Base-by-base conservation (phyloP, 345 rosid genomes). In the Gossypium longicalyx region DNA sequence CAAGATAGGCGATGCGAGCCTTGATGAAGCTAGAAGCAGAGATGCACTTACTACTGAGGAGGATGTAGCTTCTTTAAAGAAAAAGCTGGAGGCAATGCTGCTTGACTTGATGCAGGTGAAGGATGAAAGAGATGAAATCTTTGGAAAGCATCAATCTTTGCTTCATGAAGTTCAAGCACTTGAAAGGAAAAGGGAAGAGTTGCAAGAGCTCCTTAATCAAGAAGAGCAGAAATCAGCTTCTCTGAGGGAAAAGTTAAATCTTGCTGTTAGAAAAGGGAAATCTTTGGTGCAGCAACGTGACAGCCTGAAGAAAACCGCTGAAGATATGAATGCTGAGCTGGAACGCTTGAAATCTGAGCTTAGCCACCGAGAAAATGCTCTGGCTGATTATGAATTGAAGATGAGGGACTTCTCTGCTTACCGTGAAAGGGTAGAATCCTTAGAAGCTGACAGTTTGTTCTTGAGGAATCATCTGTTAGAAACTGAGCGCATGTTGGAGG, bases 181-280 rank as follows among this genome's bases (percentile, higher is more conserved):
- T 53, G 80, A 85, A 67, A 89, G 77, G 76, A 86, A 86, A 81
- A 85, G 76, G 58, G 69, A 78, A 63, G 93, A 89, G 80, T 79
- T 95, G 86, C 91, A 84, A 76, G 90, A 81, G 76, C 80, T 82
- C 34, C 91, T 90, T 73, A 75, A 72, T 70, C 92, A 86, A 83
- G 99, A 93, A 87, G 94, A 93, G 86, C 98, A 88, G 85, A 95
- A 87, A 83, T 87, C 91, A 62, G 82, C 85, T 73, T 87, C 97
- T 77, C 77, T 77, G 9, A 89, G 94, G 76, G 99, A 95, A 85
- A 95, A 93, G 83, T 74, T 95, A 84, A 91, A 87, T 76, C 88
- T 91, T 79, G 99, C 98, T 54, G 98, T 95, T 79, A 86, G 96
- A 80, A 95, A 95, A 90, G 98, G 99, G 70, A 95, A 95, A 85